Evolutionary conservation across 768 basidiomycete species (phyloP).

Genomic region (Fistulinella prunicolor): DNA sequence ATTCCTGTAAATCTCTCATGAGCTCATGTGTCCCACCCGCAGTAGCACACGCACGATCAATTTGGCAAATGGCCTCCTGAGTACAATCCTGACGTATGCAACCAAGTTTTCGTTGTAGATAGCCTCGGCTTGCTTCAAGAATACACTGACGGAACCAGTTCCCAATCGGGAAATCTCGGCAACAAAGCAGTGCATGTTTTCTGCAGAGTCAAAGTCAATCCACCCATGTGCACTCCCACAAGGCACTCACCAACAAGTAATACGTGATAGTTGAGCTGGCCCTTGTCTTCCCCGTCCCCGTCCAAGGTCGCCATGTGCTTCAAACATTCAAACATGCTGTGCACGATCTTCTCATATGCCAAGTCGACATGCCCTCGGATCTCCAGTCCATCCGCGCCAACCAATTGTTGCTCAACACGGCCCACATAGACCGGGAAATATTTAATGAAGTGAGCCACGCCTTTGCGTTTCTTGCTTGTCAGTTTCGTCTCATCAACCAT

Average conservation of each 20-base stretch:
- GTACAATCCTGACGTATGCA: slow-evolving; percentile 83
- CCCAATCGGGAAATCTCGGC: slow-evolving; percentile 75
- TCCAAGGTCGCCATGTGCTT: slow-evolving; percentile 97
- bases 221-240: not conserved
- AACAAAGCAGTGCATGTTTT: slow-evolving; percentile 96
- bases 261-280: slow-evolving; percentile 94
- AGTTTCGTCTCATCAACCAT: slow-evolving; percentile 88
- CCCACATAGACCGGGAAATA: slow-evolving; percentile 88
- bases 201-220: slow-evolving; percentile 45
- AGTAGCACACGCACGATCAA: slow-evolving; percentile 63
- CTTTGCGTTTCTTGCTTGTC: slow-evolving; percentile 88
- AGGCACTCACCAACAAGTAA: slow-evolving; percentile 78
- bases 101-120: slow-evolving; percentile 89
- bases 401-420: slow-evolving; percentile 80
- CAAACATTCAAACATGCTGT: slow-evolving; percentile 87
- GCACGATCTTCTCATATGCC: slow-evolving; percentile 86
- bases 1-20: slow-evolving; percentile 58
- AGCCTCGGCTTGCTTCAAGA: slow-evolving; percentile 68
- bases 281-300: slow-evolving; percentile 92
- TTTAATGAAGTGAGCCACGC: slow-evolving; percentile 88
- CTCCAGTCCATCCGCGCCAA: slow-evolving; percentile 71
- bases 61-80: slow-evolving; percentile 83
- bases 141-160: slow-evolving; percentile 56
- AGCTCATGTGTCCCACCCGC: not conserved
- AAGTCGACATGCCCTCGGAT: slow-evolving; percentile 74